Base-by-base conservation (phyloP, 148 eudicot species). In the Mesembryanthemum crystallinum region DNA sequence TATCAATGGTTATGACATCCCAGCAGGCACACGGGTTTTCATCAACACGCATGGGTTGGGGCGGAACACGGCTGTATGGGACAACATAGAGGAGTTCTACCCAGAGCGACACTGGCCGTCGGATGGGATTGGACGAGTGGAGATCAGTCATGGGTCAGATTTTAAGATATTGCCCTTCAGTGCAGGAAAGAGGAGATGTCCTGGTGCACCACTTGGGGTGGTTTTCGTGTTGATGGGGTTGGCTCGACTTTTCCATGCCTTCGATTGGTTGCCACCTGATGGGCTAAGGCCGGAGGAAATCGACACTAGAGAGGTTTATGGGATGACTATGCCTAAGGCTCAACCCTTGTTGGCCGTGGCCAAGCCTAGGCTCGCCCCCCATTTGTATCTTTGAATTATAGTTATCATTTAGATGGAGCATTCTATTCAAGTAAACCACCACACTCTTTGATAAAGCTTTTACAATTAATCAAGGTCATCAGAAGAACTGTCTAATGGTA, bases 311-410 rank as follows among this genome's bases (percentile, higher is more conserved):
- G 98, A 95, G 77, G 97, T 95, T 52, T 95, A 95, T 80, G 98
- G 98, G 17, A 95, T 95, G 98, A 95, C 98, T 3, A 95, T 95
- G 98, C 98, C 98, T 0, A 92, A 87, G 71, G 96, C 97, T 30
- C 64, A 64, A 58, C 91, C 98, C 14, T 80, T 95, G 60, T 33
- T 86, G 78, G 96, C 93, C 37, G 28, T 86, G 83, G 98, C 98
- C 42, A 91, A 71, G 73, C 96, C 96, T 13, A 88, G 98, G 21
- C 82, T 93, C 78, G 78, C 88, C 2, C 30, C 75, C 32, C 88
- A 89, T 57, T 64, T 93, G 88, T 93, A 90, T 64, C 76, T 72
- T 45, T 80, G 29, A 75, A 15, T 52, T 5, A 52, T 14, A 8
- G 1, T 8, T 4, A 45, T 14, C 15, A 45, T 10, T n/a, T n/a